Base-by-base conservation (phyloP, 257 asterid species). In the Osmanthus fragrans region DNA sequence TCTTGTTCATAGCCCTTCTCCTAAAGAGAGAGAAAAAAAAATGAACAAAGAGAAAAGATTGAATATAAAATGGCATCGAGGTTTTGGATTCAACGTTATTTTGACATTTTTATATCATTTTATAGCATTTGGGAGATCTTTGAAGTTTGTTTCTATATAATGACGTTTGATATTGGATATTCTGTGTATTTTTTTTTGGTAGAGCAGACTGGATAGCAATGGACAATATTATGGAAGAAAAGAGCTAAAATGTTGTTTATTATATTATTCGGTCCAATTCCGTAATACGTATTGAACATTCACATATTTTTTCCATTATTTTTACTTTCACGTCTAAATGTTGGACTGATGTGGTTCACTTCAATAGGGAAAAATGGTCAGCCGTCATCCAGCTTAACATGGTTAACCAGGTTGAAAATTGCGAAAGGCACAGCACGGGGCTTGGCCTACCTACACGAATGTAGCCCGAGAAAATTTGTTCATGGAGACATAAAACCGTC, bases 381-480 rank as follows among this genome's bases (percentile, higher is more conserved):
- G 77, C 90, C 89, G 25, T 75, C 92, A 13, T 80, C 97, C 30
- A 83, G 76, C 73, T 74, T 93, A 73, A 84, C 97, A 8, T 95
- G 99, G 99, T 82, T 91, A 42, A 81, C 82, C 56, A 82, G 99
- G 81, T 83, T 95, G 64, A 90, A 84, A 72, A 83, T 95, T 69
- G 88, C 92, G 0, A 91, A 89, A 79, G 99, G 97, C 34, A 82
- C 89, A 1, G 98, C 96, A 0, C 85, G 93, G 36, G 99, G 97
- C 67, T 78, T 95, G 66, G 97, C 97, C 75, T 93, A 95, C 85
- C 92, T 95, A 30, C 99, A 95, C 47, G 99, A 95, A 79, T 95
- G 98, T 79, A 95, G 96, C 88, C 98, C 98, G 15, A 84, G 97
- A 69, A 95, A 95, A 79, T 95, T 90, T 65, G 90, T 95, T 76